Evolutionary conservation across 371 early-diverging fungal genomes (phyloP).

Genomic region (Spiromyces aspiralis): DNA sequence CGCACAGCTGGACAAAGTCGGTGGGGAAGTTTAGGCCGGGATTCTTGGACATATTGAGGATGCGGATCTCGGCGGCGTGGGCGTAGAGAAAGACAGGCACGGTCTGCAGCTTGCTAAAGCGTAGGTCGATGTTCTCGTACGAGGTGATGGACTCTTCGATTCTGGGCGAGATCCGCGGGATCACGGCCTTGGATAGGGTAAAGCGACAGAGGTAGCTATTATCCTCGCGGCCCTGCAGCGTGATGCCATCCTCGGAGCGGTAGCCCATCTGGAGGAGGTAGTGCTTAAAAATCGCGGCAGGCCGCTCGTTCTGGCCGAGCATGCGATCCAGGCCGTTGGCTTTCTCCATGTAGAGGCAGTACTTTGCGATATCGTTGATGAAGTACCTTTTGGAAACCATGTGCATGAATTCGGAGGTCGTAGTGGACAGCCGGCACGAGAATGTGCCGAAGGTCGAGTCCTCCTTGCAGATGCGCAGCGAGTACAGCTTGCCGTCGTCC

Average conservation of each 20-base stretch:
- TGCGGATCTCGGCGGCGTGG: conserved; percentile 39
- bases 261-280: conserved; percentile 62
- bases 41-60: conserved; percentile 59
- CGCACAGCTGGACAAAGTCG: conserved; percentile 58
- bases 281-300: conserved; percentile 47
- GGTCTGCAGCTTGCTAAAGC: conserved; percentile 42
- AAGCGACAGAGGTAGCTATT: conserved; percentile 68
- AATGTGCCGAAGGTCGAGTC: conserved; percentile 65
- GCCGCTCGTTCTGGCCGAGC: conserved; percentile 45
- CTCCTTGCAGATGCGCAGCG: conserved; percentile 28
- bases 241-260: conserved; percentile 53
- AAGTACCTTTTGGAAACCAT: conserved; percentile 60
- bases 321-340: conserved; percentile 38
- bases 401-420: conserved; percentile 50
- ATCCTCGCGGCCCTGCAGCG: conserved; percentile 64
- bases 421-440: conserved; percentile 41
- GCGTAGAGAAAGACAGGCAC: conserved; percentile 56
- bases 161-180: conserved; percentile 31
- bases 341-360: conserved; percentile 44
- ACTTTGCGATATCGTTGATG: conserved; percentile 50
- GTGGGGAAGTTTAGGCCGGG: conserved; percentile 46
- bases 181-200: conserved; percentile 45
- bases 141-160: conserved; percentile 21
- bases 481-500: conserved; percentile 24
- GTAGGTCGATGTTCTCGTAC: conserved; percentile 39